These are phyloP conservation scores for Zygosaccharomyces kombuchaensis DNA, from an alignment of 805 yeast species.

Conservation along the genomic window DNA sequence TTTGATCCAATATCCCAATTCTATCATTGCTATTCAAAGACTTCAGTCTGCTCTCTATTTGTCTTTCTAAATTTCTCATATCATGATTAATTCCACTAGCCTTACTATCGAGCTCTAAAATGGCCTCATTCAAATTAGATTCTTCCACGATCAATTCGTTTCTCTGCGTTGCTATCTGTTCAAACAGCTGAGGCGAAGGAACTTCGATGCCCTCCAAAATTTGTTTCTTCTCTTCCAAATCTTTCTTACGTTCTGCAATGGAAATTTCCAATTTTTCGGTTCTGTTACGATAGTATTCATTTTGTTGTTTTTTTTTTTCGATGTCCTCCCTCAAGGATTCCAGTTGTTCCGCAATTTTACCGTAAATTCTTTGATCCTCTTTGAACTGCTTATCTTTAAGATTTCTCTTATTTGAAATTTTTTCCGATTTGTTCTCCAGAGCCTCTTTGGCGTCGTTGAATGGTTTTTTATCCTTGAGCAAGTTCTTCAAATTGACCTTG, in stretches of 20 bases:
- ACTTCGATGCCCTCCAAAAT: constrained; percentile 10
- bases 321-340: constrained; percentile 19
- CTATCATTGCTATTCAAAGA: constrained; percentile 47
- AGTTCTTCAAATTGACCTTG: constrained; percentile 24
- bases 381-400: constrained; percentile 15
- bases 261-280: constrained; percentile 17
- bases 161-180: constrained; percentile 21
- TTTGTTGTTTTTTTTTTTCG: constrained; percentile 14
- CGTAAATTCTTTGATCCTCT: constrained; percentile 8
- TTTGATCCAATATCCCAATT: constrained; percentile 42
- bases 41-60: constrained; percentile 36
- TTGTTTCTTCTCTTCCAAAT: constrained; percentile 8
- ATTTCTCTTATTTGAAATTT: constrained; percentile 10
- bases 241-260: constrained; percentile 11
- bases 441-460: constrained; percentile 29
- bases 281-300: constrained; percentile 22
- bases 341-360: constrained; percentile 12
- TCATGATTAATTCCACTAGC: constrained; percentile 40
- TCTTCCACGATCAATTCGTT: constrained; percentile 21
- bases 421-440: constrained; percentile 29
- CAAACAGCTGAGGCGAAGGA: constrained; percentile 19
- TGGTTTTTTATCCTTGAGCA: constrained; percentile 27
- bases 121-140: constrained; percentile 13
- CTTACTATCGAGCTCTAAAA: constrained; percentile 29
- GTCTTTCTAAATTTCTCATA: constrained; percentile 34